Conservation (phyloP, 257 asterid genomes). For the Lithospermum erythrorhizon region DNA sequence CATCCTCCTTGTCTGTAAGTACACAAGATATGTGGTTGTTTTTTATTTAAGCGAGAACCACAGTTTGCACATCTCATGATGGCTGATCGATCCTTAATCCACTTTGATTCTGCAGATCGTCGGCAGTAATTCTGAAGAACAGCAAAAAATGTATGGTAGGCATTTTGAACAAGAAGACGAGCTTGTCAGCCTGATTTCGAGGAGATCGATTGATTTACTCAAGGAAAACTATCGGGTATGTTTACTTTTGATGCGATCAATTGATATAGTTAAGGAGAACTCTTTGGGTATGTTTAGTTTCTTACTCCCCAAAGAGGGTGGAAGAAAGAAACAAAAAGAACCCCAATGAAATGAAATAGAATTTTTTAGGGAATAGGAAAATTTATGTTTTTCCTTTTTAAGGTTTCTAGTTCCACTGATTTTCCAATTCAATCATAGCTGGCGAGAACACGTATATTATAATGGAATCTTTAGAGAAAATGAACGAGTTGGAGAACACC, state of each 20-base stretch:
- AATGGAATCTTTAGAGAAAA: too few relatives aligned
- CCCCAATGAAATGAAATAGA: too few relatives aligned
- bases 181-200: slow-evolving; percentile 87
- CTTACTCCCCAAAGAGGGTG: background rate
- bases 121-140: slow-evolving; percentile 79
- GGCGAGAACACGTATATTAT: too few relatives aligned
- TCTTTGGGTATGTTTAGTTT: slow-evolving; percentile 14
- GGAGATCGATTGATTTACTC: slow-evolving; percentile 81
- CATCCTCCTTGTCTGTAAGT: too few relatives aligned
- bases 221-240: slow-evolving; percentile 78
- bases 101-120: slow-evolving; percentile 40
- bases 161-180: slow-evolving; percentile 90
- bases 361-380: too few relatives aligned
- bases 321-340: too few relatives aligned
- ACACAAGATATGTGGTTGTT: too few relatives aligned
- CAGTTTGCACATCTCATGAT: background rate
- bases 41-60: too few relatives aligned
- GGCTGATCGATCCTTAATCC: background rate
- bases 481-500: too few relatives aligned
- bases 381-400: too few relatives aligned
- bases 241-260: slow-evolving; percentile 56
- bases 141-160: slow-evolving; percentile 90
- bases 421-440: background rate
- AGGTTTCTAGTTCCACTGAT: background rate
- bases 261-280: slow-evolving; percentile 72